Conservation (phyloP, 2,329 filamentous ascomycete genomes). For the Neobulgaria alba region DNA sequence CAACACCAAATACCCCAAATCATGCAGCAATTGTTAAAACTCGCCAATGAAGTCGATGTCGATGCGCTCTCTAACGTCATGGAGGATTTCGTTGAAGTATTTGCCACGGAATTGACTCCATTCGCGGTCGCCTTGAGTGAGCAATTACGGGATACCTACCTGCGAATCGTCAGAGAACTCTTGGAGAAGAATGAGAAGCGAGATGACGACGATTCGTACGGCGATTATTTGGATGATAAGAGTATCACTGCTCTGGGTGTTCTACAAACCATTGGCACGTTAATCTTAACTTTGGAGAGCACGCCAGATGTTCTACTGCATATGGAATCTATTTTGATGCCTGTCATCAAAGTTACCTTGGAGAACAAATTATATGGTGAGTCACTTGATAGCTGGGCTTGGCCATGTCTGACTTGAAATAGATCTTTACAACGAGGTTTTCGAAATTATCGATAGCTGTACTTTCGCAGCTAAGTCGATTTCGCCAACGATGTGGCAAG, state of each 20-base stretch:
- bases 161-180: slow-evolving; percentile 85
- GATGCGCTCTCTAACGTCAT: slow-evolving; percentile 97
- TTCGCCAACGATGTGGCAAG: slow-evolving; percentile 95
- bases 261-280: slow-evolving; percentile 91
- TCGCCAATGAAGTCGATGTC: slow-evolving; percentile 96
- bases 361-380: slow-evolving; percentile 93
- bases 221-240: slow-evolving; percentile 94
- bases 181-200: slow-evolving; percentile 78
- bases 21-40: slow-evolving; percentile 95
- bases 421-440: slow-evolving; percentile 96
- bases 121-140: slow-evolving; percentile 95
- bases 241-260: slow-evolving; percentile 96
- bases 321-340: slow-evolving; percentile 93
- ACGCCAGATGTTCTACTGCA: slow-evolving; percentile 92
- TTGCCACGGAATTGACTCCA: slow-evolving; percentile 91
- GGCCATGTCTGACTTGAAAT: slow-evolving; percentile 17
- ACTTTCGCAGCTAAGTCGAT: slow-evolving; percentile 96
- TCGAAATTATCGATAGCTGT: slow-evolving; percentile 98
- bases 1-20: slow-evolving; percentile 97
- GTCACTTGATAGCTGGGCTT: slow-evolving; percentile 13
- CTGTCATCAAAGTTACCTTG: slow-evolving; percentile 88
- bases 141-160: slow-evolving; percentile 90
- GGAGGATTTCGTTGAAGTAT: slow-evolving; percentile 99
- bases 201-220: slow-evolving; percentile 65
- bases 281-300: slow-evolving; percentile 94